phyloP scores from a whole-genome alignment of 768 basidiomycete genomes.

The Boletus patriciae region DNA sequence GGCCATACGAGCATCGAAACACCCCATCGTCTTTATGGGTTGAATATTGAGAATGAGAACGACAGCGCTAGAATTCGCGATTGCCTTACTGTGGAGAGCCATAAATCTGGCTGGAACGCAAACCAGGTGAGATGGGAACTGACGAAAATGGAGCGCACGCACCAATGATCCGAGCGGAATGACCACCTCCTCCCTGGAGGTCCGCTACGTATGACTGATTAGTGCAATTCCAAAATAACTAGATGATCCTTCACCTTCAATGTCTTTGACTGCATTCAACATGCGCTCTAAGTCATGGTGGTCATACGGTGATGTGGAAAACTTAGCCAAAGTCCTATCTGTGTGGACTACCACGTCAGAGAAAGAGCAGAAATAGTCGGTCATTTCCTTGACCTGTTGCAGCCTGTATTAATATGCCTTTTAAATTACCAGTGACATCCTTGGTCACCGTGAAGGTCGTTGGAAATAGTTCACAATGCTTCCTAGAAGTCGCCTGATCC shows the following conservation, averaged over 20 bases:
- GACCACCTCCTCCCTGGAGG: conserved; percentile 4
- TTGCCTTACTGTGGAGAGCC: conserved; percentile 29
- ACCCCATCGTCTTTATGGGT: conserved; percentile 25
- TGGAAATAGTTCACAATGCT: conserved; percentile 34
- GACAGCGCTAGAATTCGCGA: not conserved
- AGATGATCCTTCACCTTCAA: conserved; percentile 17
- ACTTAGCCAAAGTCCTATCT: conserved; percentile 33
- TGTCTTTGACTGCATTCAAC: conserved; percentile 30
- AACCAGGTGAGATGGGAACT: conserved; percentile 1
- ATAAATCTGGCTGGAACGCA: conserved; percentile 28
- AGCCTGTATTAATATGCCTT: conserved; percentile 26
- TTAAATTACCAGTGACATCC: conserved; percentile 18
- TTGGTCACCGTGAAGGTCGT: conserved; percentile 23
- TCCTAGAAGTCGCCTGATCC: conserved; percentile 14
- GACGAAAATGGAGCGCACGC: not conserved
- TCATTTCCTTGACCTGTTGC: conserved; percentile 25
- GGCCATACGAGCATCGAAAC: conserved; percentile 31
- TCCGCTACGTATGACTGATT: conserved; percentile 7
- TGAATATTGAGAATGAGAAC: not conserved
- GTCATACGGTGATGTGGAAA: conserved; percentile 33
- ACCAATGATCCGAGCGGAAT: conserved; percentile 32
- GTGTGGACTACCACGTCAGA: not conserved
- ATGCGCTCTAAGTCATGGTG: conserved; percentile 25
- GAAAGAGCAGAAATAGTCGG: not conserved
- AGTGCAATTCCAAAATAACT: not conserved